Conservation (phyloP, 2,329 filamentous ascomycete genomes). For the Trichoderma oligosporum region DNA sequence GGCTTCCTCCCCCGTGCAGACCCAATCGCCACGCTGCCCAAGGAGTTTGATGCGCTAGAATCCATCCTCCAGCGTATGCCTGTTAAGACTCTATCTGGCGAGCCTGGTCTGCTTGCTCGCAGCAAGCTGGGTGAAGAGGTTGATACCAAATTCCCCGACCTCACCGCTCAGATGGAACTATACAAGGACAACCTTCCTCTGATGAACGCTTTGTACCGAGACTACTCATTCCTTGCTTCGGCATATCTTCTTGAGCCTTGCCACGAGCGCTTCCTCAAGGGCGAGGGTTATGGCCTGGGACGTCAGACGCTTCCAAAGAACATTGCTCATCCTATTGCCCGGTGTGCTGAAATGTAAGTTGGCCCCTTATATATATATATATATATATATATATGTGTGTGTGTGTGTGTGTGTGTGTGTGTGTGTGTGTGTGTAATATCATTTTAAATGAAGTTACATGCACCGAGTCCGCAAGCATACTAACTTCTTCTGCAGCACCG, state of each 20-base stretch:
- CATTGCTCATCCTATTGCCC: constrained; percentile 77
- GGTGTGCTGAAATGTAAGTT: constrained; percentile 79
- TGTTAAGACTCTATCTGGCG: constrained; percentile 68
- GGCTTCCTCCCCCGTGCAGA: constrained; percentile 70
- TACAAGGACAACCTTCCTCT: constrained; percentile 69
- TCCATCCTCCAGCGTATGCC: constrained; percentile 73
- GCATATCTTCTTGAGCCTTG: constrained; percentile 90
- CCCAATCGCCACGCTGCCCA: constrained; percentile 61
- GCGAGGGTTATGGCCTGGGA: constrained; percentile 73
- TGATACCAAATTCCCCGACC: constrained; percentile 68
- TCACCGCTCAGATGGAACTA: constrained; percentile 69
- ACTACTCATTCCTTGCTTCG: constrained; percentile 87
- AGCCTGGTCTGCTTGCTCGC: constrained; percentile 71
- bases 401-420: no score
- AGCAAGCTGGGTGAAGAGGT: constrained; percentile 73
- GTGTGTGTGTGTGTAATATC: no score
- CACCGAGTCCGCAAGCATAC: no score
- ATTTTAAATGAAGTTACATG: no score
- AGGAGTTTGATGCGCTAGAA: constrained; percentile 69
- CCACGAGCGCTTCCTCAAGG: constrained; percentile 68
- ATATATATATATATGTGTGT: background rate
- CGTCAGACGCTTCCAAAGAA: constrained; percentile 67
- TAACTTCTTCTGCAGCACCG: constrained; percentile 40
- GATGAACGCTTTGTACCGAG: constrained; percentile 82
- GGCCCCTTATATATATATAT: no score